Base-by-base conservation (phyloP, 179 eudicot genomes). In the Heliamphora pulchella region DNA sequence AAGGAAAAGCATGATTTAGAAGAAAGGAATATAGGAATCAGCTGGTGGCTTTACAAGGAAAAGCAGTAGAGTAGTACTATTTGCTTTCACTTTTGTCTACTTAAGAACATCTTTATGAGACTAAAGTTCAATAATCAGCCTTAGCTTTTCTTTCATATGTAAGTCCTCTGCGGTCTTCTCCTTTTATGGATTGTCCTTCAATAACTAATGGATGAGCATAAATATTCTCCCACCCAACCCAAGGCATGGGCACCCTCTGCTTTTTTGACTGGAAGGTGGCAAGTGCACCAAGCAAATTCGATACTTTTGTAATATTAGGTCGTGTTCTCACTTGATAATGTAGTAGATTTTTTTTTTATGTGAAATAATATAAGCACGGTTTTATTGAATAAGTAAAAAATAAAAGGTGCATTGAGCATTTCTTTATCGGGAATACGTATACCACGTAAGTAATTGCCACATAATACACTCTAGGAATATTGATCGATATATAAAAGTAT, bases 31-130 rank as follows among this genome's bases (percentile, higher is more conserved):
- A 79, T 66, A 80, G 54, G 79, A 67, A 74, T 74, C 67, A 68
- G n/a, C 57, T n/a, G n/a, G n/a, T 80, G 79, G 79, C 79, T 86
- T 80, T 79, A 85, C 75, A 61, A 79, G 63, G 82, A 46, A 79
- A 81, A 82, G n/a, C n/a, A n/a, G n/a, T n/a, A n/a, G n/a, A n/a
- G n/a, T n/a, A 76, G 76, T 74, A 64, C 83, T 85, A 72, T 17
- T 46, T 81, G 53, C 65, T 75, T 44, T 47, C 17, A 13, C 22
- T 61, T 75, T 48, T 55, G 77, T 70, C 48, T 70, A 51, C 39
- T 75, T 65, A 62, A 64, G 17, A n/a, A n/a, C n/a, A 64, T 64
- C 74, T 75, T 72, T 57, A 58, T 70, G 18, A n/a, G n/a, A n/a
- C n/a, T 75, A 17, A 9, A 66, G n/a, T 76, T 68, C 61, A 75